Evolutionary conservation across 208 protist genomes (phyloP), one percentile per base, ranked within the genome.

Genomic region (Leishmania amazonensis): DNA sequence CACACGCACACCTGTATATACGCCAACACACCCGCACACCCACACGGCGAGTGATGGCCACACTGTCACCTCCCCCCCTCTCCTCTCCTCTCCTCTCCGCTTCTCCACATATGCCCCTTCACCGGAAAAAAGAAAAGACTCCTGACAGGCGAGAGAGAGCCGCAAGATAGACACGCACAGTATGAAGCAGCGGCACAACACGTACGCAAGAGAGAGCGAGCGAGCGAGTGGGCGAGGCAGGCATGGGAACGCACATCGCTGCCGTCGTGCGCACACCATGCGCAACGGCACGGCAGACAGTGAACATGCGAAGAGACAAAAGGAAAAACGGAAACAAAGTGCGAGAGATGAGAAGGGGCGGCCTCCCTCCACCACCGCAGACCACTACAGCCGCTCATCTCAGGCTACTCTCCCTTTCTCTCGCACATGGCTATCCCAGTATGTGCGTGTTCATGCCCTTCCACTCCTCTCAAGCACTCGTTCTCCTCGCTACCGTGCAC

Each of bases 321-420:
- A 31, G 40, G 21, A 80, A 49, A n/a, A 58, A 5, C n/a, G 21
- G 64, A 71, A 58, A 15, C n/a, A 21, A 75, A 71, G n/a, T 65
- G 65, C n/a, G 67, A 31, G 28, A 81, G 47, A 42, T 35, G 62
- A 58, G 53, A 35, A 49, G 53, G 0, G n/a, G 51, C 19, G 54
- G 47, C 38, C 40, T 17, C 40, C 3, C 40, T 19, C 21, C 13
- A 38, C 40, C 35, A 71, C 42, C 40, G 40, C 42, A 47, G 21
- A 71, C 21, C 65, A 71, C 40, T 57, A 24, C 24, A 58, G 45
- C 42, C 57, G 31, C 51, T 45, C 24, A 8, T 19, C 49, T 76
- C 51, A 40, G n/a, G 15, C 71, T 73, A 71, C 38, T 71, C 65
- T 71, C 38, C 19, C 68, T 35, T 74, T 74, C 68, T n/a, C 45